These are phyloP conservation scores for Colletotrichum cuscutae DNA, from an alignment of 2,329 filamentous ascomycete species.

Conservation along the genomic window DNA sequence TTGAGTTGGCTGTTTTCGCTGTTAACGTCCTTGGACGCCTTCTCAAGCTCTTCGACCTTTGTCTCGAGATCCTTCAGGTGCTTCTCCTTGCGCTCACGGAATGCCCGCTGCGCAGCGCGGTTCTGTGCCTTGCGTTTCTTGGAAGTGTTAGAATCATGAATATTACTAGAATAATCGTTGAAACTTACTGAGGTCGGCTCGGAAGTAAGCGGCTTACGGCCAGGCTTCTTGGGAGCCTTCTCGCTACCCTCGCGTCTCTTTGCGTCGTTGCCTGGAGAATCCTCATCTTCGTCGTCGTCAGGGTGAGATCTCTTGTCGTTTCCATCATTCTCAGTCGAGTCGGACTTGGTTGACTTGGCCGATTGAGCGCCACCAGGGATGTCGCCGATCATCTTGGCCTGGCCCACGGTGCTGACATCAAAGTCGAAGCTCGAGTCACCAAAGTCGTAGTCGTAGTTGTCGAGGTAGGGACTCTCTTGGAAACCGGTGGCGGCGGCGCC, in stretches of 20 bases:
- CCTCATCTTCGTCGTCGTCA: slow-evolving; percentile 75
- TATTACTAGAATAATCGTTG: neutral
- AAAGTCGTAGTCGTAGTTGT: slow-evolving; percentile 80
- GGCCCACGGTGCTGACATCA: slow-evolving; percentile 58
- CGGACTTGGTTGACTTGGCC: slow-evolving; percentile 56
- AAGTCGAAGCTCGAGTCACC: slow-evolving; percentile 85
- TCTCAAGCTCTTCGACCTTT: slow-evolving; percentile 81
- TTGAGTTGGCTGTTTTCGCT: slow-evolving; percentile 87
- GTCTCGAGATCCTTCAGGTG: slow-evolving; percentile 87
- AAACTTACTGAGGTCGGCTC: slow-evolving; percentile 90
- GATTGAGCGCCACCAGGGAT: slow-evolving; percentile 69
- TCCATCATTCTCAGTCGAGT: slow-evolving; percentile 69
- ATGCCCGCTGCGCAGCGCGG: slow-evolving; percentile 89
- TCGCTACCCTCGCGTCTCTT: slow-evolving; percentile 87
- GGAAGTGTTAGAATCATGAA: neutral
- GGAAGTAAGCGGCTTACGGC: slow-evolving; percentile 92
- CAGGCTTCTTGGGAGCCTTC: slow-evolving; percentile 93
- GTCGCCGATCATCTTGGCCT: slow-evolving; percentile 80
- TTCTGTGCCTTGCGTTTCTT: slow-evolving; percentile 98
- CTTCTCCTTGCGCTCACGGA: slow-evolving; percentile 94
- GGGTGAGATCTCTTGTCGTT: slow-evolving; percentile 79
- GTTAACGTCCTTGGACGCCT: slow-evolving; percentile 83
- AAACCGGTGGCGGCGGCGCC: slow-evolving; percentile 58
- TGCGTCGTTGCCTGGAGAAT: slow-evolving; percentile 53
- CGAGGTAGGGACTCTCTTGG: slow-evolving; percentile 84